Evolutionary conservation across 257 asterid genomes (phyloP).

Genomic region (Solanum chiquidenum): DNA sequence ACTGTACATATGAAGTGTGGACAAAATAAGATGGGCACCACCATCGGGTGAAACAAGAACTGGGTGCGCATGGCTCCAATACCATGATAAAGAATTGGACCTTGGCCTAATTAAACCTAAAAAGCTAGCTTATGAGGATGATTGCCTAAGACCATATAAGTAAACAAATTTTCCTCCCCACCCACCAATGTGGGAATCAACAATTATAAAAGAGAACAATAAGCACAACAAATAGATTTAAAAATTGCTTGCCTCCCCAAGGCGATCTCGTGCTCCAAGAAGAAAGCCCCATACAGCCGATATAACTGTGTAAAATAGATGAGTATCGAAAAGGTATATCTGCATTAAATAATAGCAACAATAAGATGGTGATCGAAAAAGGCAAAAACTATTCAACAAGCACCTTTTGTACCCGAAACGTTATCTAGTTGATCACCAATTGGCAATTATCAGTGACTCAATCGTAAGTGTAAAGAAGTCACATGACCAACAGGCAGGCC

Average conservation of each 20-base stretch:
- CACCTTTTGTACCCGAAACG: not conserved
- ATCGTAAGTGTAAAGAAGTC: not conserved
- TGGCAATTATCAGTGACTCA: not conserved
- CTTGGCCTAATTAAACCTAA: not conserved
- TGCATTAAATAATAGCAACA: conserved; percentile 22
- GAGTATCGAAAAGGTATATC: conserved; percentile 87
- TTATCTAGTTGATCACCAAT: not conserved
- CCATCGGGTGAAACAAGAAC: not conserved
- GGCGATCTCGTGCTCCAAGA: conserved; percentile 96
- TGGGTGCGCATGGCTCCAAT: not conserved
- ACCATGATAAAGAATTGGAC: not conserved
- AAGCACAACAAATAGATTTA: not conserved
- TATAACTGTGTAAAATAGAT: conserved; percentile 78
- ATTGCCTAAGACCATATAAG: not conserved
- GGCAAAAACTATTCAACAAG: not conserved
- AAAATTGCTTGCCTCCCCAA: conserved; percentile 64
- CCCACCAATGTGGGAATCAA: not conserved
- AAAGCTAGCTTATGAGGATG: not conserved
- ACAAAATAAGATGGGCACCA: not conserved
- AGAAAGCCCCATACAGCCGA: conserved; percentile 88
- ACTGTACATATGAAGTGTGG: not conserved
- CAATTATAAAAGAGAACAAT: not conserved
- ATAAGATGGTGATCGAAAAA: not conserved
- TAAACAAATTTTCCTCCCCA: not conserved
- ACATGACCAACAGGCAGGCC: not conserved